Conservation (phyloP, 805 yeast species). For the Hemisphaericaspora nanyangensis region DNA sequence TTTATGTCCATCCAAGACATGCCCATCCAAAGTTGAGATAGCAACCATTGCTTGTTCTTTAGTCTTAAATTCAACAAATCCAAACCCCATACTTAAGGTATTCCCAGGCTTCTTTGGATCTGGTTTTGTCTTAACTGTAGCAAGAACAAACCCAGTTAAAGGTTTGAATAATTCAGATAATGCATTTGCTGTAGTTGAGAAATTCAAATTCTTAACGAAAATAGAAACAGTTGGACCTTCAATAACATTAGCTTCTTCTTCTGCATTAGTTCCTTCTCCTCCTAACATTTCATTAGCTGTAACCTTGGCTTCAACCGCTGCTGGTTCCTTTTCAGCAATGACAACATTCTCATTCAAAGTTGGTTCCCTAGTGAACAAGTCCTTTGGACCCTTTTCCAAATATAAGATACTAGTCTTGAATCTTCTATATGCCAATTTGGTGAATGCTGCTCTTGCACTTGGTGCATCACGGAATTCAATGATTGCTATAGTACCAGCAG, state of each 20-base stretch:
- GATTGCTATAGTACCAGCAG: conserved; percentile 93
- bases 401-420: conserved; percentile 84
- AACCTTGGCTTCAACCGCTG: conserved; percentile 44
- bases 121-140: conserved; percentile 82
- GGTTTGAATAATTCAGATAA: conserved; percentile 62
- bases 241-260: conserved; percentile 28
- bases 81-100: conserved; percentile 93
- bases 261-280: conserved; percentile 27
- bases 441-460: conserved; percentile 84
- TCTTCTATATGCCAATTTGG: conserved; percentile 81
- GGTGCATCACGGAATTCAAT: conserved; percentile 82
- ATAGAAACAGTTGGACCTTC: conserved; percentile 82
- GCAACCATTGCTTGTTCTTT: conserved; percentile 78
- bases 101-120: conserved; percentile 70
- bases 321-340: conserved; percentile 22
- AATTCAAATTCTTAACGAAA: conserved; percentile 89
- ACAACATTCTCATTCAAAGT: conserved; percentile 27
- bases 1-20: conserved; percentile 82
- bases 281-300: conserved; percentile 45
- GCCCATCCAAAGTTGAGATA: conserved; percentile 66
- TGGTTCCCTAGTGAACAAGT: conserved; percentile 65
- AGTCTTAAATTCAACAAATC: conserved; percentile 86
- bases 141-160: conserved; percentile 75
- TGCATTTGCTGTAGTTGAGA: conserved; percentile 61
- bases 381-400: conserved; percentile 90